Conservation (phyloP, 1,139 yeast species). For the Kluyveromyces marxianus region DNA sequence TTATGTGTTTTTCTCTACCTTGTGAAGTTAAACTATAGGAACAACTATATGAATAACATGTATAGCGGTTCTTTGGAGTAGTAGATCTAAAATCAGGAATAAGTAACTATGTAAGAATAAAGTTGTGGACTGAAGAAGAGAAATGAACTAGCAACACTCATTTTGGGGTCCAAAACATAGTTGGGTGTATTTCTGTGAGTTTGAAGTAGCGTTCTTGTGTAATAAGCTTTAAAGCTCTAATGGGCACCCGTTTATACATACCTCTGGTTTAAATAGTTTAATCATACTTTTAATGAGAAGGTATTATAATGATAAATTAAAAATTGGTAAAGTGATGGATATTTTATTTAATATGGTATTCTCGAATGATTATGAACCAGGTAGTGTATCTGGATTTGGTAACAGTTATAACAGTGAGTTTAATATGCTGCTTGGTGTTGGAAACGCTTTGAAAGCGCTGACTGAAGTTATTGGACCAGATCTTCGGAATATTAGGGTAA, state of each 20-base stretch:
- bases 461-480: constrained; percentile 8
- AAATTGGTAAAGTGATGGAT: constrained; percentile 39
- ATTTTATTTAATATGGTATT: constrained; percentile 9
- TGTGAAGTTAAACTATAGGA: no score
- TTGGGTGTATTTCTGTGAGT: no score
- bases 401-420: not conserved
- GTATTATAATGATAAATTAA: constrained; percentile 38
- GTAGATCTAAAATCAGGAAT: no score
- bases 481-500: constrained; percentile 4
- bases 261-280: constrained; percentile 59
- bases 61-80: no score
- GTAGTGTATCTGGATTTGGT: not conserved
- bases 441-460: not conserved
- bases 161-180: no score
- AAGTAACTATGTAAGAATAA: no score
- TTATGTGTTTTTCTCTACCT: no score
- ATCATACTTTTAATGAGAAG: constrained; percentile 51
- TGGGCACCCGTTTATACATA: constrained; percentile 67
- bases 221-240: no score
- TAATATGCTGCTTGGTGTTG: not conserved
- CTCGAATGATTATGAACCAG: constrained; percentile 17
- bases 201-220: no score
- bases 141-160: no score
- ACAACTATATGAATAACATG: no score
- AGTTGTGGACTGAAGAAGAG: no score